Conservation (phyloP, 306 rosid species). For the Vachellia pachyceras region DNA sequence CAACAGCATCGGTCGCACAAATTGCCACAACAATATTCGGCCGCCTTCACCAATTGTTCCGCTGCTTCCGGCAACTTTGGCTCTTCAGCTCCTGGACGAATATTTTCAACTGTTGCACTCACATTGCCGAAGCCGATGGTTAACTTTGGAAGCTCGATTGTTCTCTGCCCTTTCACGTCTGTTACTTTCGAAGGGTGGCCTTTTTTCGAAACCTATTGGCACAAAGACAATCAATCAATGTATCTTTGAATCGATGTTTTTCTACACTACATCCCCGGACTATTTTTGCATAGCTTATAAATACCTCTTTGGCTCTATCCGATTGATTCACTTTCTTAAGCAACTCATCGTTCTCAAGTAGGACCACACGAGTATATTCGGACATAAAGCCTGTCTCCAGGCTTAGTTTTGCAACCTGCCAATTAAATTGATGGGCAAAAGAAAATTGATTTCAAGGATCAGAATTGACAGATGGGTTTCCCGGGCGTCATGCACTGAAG, state of each 20-base stretch:
- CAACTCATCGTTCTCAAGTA: constrained; percentile 48
- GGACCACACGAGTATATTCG: constrained; percentile 66
- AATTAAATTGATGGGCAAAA: constrained; percentile 29
- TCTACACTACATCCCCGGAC: neutral
- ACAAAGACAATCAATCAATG: neutral
- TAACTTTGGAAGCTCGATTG: constrained; percentile 46
- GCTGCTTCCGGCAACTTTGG: constrained; percentile 66
- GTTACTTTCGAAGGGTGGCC: too few species aligned
- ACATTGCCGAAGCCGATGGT: constrained; percentile 84
- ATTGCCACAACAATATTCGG: constrained; percentile 66
- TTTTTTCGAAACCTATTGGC: constrained; percentile 55
- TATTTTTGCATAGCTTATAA: constrained; percentile 20
- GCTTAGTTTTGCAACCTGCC: constrained; percentile 77
- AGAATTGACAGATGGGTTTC: constrained; percentile 9
- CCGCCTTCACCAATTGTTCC: constrained; percentile 67
- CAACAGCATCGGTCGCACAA: constrained; percentile 73
- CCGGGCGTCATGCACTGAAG: neutral
- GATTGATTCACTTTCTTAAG: constrained; percentile 48
- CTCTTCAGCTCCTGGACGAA: constrained; percentile 67
- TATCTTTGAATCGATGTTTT: neutral
- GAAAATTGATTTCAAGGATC: constrained; percentile 10
- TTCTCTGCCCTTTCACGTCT: constrained; percentile 50
- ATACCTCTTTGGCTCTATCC: constrained; percentile 55
- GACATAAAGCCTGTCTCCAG: constrained; percentile 60
- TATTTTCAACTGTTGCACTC: constrained; percentile 74